These are phyloP conservation scores for Plasmodium fragile DNA, from an alignment of 169 alveolate genomes.

Conservation along the genomic window DNA sequence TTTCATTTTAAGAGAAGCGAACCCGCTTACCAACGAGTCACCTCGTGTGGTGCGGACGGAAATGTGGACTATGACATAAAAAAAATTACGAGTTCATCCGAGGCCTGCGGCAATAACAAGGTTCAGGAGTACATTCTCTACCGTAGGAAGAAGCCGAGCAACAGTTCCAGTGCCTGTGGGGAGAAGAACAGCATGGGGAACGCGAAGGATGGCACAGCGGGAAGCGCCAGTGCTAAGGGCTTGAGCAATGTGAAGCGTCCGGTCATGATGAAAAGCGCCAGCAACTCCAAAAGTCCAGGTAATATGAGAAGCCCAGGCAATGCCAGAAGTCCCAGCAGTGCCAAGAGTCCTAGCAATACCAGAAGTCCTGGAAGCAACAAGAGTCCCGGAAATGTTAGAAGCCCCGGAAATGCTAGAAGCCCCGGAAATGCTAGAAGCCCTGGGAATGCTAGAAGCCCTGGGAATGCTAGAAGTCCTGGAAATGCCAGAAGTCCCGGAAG, in stretches of 20 bases:
- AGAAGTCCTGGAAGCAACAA: background rate
- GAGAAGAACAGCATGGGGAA: background rate
- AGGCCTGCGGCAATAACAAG: constrained; percentile 33
- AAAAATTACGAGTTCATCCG: constrained; percentile 43
- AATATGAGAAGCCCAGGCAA: background rate
- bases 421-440: background rate
- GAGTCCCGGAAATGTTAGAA: background rate
- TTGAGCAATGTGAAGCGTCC: background rate
- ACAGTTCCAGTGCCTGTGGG: background rate
- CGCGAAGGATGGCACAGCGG: background rate
- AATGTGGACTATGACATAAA: constrained; percentile 59
- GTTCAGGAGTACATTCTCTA: constrained; percentile 63
- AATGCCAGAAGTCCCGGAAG: background rate
- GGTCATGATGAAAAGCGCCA: background rate
- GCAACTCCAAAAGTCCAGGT: background rate
- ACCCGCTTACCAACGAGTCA: background rate
- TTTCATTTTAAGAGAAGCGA: background rate
- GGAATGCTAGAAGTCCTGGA: no score
- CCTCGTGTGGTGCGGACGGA: background rate
- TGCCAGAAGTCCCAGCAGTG: background rate
- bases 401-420: background rate
- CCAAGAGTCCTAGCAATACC: background rate
- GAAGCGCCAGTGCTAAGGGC: background rate
- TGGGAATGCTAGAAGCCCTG: background rate
- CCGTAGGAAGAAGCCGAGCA: constrained; percentile 26